Evolutionary conservation across 176 grass and related monocot species (phyloP).

Genomic region (Panicum miliaceum): DNA sequence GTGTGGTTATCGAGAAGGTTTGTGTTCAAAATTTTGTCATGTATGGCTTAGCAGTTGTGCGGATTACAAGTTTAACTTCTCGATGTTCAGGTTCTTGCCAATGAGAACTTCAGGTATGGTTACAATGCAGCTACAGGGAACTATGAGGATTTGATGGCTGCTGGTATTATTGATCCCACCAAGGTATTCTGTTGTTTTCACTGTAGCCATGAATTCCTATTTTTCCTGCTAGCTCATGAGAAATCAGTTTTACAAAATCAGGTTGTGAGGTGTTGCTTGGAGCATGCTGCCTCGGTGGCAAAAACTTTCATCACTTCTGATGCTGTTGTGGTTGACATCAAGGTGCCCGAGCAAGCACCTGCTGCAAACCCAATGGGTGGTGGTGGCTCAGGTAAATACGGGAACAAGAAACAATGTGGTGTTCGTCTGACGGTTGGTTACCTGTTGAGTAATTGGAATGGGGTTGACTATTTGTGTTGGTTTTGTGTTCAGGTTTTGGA

Average conservation of each 20-base stretch:
- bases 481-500: slow-evolving; percentile 56
- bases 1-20: slow-evolving; percentile 91
- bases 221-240: not conserved
- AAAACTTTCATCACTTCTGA: slow-evolving; percentile 93
- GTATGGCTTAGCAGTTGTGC: not conserved
- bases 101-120: slow-evolving; percentile 72
- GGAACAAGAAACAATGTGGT: not conserved
- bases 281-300: slow-evolving; percentile 83
- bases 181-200: slow-evolving; percentile 51
- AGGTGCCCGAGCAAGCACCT: slow-evolving; percentile 64
- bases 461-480: not conserved
- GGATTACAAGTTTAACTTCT: slow-evolving; percentile 6
- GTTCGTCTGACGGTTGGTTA: not conserved
- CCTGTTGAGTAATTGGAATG: not conserved
- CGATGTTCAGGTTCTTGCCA: slow-evolving; percentile 65
- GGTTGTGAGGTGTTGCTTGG: slow-evolving; percentile 96
- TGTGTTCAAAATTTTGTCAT: not conserved
- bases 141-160: slow-evolving; percentile 93
- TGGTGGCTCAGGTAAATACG: slow-evolving; percentile 68
- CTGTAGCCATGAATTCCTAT: not conserved
- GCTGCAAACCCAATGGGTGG: slow-evolving; percentile 76
- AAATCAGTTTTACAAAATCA: slow-evolving; percentile 33
- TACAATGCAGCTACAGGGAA: slow-evolving; percentile 96
- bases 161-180: slow-evolving; percentile 95
- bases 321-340: slow-evolving; percentile 88